Base-by-base conservation (phyloP, 1,284 basidiomycete species). In the Ganoderma resinaceum region DNA sequence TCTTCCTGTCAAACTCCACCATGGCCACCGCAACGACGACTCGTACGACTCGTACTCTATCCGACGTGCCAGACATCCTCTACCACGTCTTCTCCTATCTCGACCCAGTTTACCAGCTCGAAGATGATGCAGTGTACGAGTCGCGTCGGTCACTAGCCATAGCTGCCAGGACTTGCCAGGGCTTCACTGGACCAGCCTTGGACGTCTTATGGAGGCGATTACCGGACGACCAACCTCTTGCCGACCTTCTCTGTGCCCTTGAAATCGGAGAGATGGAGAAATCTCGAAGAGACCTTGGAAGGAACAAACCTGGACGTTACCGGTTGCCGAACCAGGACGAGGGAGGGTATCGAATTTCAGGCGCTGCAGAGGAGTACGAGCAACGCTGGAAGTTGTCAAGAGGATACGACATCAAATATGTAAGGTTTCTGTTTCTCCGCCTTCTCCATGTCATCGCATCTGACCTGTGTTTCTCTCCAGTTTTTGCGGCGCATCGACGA, bases 171-270 rank as follows among this genome's bases (percentile, higher is more conserved):
- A 58, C 33, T 37, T 58, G 31, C 55, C 31, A 37, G 55, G 33
- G 11, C 16, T 58, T 58, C 55, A n/a, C 33, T n/a, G 33, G 16
- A 18, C 55, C 55, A 9, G 55, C 55, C 3, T 12, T 37, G 18
- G 33, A n/a, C 9, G 55, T 58, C 20, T 18, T 58, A 12, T 58
- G 55, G 55, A 37, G 33, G 14, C 31, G 55, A 33, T 35, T 58
- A 5, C 55, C 55, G 3, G 55, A 58, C 20, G 55, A 58, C 20
- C 55, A 58, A n/a, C 55, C 55, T 37, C 55, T 58, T 6, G 55
- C 55, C 20, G 55, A 58, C 18, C 55, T 58, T 12, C 55, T 58
- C 9, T 58, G 55, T 20, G 33, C 20, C 18, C 55, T 58, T 37
- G 20, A 20, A 31, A 23, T 58, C 18, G 11, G 33, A 18, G 9